phyloP scores from a whole-genome alignment of 2,329 filamentous ascomycete species.

The Zasmidium cellare region DNA sequence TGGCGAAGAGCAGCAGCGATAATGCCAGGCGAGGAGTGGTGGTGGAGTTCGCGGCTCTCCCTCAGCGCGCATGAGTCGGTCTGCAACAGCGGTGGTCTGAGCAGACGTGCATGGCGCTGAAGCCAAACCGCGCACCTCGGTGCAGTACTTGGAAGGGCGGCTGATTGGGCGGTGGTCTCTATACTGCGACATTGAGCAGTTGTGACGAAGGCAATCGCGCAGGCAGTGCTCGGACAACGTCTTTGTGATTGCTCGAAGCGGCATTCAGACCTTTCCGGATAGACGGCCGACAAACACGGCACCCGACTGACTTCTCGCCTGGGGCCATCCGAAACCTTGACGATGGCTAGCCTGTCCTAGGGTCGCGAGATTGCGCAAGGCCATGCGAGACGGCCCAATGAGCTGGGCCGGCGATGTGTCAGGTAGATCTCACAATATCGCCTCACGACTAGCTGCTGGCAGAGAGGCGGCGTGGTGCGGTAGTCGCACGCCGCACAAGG shows the following conservation, averaged over 20 bases:
- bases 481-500: slow-evolving; percentile 1
- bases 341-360: neutral
- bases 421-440: neutral
- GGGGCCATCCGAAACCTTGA: neutral
- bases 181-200: neutral
- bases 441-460: neutral
- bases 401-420: neutral
- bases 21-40: neutral
- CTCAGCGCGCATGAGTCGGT: neutral
- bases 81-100: neutral
- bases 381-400: slow-evolving; percentile 1
- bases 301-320: neutral
- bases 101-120: neutral
- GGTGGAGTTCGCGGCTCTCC: neutral
- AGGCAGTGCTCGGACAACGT: neutral
- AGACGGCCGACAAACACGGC: neutral
- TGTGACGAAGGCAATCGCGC: neutral
- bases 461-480: slow-evolving; percentile 3
- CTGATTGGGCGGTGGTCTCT: neutral
- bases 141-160: neutral
- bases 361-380: slow-evolving; percentile 1
- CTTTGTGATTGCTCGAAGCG: neutral
- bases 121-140: neutral
- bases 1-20: slow-evolving; percentile 1
- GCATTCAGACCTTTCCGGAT: neutral